These are phyloP conservation scores for Tolypocladium cylindrosporum DNA, from an alignment of 2,329 filamentous ascomycete species.

Conservation along the genomic window DNA sequence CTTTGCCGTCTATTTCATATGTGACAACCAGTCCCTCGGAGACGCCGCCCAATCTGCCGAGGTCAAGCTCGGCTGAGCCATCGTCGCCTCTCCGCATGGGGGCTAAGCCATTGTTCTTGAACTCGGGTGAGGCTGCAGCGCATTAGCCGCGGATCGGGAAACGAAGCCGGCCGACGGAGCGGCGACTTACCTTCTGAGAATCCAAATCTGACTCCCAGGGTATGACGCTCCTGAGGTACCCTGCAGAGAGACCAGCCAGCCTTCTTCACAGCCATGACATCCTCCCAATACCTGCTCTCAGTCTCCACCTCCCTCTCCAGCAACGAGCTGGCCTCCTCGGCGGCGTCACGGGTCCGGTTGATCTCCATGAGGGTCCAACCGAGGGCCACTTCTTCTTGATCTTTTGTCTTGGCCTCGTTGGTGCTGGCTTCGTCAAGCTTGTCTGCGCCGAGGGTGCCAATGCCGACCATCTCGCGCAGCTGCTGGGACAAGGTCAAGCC, in stretches of 20 bases:
- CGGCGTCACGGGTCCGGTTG: constrained; percentile 61
- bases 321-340: constrained; percentile 61
- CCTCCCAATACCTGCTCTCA: constrained; percentile 83
- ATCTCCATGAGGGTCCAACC: constrained; percentile 76
- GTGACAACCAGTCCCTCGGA: constrained; percentile 58
- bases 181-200: constrained; percentile 57
- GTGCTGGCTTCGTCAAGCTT: constrained; percentile 51
- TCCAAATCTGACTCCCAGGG: constrained; percentile 79
- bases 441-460: constrained; percentile 64
- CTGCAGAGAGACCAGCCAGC: constrained; percentile 81
- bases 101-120: constrained; percentile 65
- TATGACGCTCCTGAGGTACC: constrained; percentile 61
- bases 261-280: constrained; percentile 70
- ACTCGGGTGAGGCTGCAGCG: constrained; percentile 39
- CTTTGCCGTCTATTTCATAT: constrained; percentile 44
- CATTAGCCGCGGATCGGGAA: constrained; percentile 13
- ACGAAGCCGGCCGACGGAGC: not conserved
- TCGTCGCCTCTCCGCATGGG: constrained; percentile 65
- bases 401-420: constrained; percentile 42
- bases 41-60: constrained; percentile 38
- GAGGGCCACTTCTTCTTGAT: constrained; percentile 46
- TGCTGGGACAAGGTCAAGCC: constrained; percentile 58
- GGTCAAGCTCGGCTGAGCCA: constrained; percentile 66
- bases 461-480: constrained; percentile 61
- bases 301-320: constrained; percentile 67